Evolutionary conservation across 2,329 filamentous ascomycete genomes (phyloP).

Genomic region (Fusarium pseudocircinatum): DNA sequence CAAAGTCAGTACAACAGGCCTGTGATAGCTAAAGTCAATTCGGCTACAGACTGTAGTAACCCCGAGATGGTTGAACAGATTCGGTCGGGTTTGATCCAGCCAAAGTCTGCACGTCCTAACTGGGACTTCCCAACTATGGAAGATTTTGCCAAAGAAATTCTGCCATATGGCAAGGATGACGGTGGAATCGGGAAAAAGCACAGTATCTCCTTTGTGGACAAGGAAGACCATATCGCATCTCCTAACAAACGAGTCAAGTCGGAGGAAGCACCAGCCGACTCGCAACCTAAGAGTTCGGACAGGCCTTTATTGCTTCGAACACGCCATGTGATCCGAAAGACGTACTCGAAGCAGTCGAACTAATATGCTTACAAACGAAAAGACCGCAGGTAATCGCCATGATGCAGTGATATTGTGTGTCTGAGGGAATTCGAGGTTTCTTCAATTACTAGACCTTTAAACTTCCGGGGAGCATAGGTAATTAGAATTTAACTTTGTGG

Average conservation of each 20-base stretch:
- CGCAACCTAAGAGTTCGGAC: neutral
- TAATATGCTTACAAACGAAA: neutral
- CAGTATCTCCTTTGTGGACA: neutral
- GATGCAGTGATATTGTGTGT: neutral
- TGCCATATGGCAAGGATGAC: neutral
- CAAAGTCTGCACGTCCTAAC: neutral
- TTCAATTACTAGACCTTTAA: neutral
- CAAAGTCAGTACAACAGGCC: slow-evolving; percentile 41
- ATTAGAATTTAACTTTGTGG: neutral
- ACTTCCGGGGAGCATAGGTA: neutral
- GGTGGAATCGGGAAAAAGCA: neutral
- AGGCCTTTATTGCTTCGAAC: neutral
- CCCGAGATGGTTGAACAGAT: slow-evolving; percentile 44
- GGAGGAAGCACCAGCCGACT: neutral
- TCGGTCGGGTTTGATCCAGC: slow-evolving; percentile 36
- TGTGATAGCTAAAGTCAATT: slow-evolving; percentile 19
- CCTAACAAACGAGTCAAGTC: slow-evolving; percentile 26
- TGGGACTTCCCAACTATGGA: slow-evolving; percentile 39
- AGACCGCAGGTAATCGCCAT: neutral
- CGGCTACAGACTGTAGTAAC: slow-evolving; percentile 1
- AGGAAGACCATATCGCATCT: neutral
- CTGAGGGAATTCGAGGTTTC: neutral
- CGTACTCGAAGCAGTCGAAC: slow-evolving; percentile 13
- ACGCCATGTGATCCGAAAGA: neutral
- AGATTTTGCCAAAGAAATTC: slow-evolving; percentile 39